These are phyloP conservation scores for Neofusicoccum cordaticola DNA, from an alignment of 2,329 filamentous ascomycete species.

Conservation along the genomic window DNA sequence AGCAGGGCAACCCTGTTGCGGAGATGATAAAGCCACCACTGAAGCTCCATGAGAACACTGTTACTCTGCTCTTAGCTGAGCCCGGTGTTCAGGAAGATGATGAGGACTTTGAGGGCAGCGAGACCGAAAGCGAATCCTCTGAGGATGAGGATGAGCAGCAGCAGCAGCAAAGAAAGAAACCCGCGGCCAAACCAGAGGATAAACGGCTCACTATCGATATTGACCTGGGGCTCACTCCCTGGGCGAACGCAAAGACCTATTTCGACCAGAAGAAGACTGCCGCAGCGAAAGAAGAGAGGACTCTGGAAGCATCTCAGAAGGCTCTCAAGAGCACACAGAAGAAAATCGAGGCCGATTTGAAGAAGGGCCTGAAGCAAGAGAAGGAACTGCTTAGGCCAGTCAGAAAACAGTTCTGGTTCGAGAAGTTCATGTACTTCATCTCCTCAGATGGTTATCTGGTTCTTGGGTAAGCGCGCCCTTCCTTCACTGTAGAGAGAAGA, in stretches of 20 bases:
- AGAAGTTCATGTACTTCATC: constrained; percentile 94
- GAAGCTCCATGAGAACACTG: constrained; percentile 83
- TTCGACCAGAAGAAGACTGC: constrained; percentile 85
- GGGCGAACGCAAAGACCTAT: constrained; percentile 87
- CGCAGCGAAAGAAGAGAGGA: constrained; percentile 84
- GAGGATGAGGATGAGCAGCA: constrained; percentile 48
- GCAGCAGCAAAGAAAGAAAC: constrained; percentile 17
- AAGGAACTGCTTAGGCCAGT: constrained; percentile 83
- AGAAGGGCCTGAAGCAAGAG: constrained; percentile 85
- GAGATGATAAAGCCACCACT: constrained; percentile 81
- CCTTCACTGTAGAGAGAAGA: neutral
- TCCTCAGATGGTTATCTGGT: constrained; percentile 94
- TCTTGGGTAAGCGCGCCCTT: constrained; percentile 51
- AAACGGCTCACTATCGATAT: constrained; percentile 72
- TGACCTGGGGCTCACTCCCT: constrained; percentile 76
- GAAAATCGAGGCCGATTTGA: constrained; percentile 82
- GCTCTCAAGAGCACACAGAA: constrained; percentile 87
- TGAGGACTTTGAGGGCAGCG: constrained; percentile 59
- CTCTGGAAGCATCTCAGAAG: constrained; percentile 72
- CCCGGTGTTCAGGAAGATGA: constrained; percentile 63
- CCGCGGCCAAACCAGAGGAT: constrained; percentile 27
- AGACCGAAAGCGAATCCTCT: constrained; percentile 42
- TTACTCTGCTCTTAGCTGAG: constrained; percentile 76
- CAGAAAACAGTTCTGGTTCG: constrained; percentile 86
- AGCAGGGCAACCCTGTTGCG: constrained; percentile 77